phyloP scores from a whole-genome alignment of 305 asterid species.

The Fraxinus platypoda region DNA sequence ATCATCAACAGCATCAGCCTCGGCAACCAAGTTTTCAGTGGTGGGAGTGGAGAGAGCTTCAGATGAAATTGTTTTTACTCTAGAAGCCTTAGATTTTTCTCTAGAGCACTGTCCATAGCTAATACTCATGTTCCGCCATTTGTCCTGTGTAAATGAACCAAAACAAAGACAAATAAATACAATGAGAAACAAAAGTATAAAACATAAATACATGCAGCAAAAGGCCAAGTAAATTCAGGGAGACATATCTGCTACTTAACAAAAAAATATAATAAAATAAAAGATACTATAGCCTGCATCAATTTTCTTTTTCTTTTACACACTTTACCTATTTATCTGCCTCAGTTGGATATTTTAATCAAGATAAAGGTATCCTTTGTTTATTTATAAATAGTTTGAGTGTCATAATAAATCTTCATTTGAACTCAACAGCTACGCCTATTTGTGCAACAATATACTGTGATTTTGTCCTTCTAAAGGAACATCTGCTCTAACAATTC shows the following conservation, averaged over 20 bases:
- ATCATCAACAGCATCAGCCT: conserved; percentile 26
- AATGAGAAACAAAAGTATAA: background rate
- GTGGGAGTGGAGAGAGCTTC: conserved; percentile 19
- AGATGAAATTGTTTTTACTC: conserved; percentile 21
- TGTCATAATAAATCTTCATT: background rate
- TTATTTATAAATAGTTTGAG: background rate
- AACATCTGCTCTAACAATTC: background rate
- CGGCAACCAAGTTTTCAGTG: conserved; percentile 22
- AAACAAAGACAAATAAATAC: background rate
- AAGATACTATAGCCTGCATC: background rate
- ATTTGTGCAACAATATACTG: background rate
- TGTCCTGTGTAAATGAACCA: conserved; percentile 46
- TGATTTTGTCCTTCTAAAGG: background rate
- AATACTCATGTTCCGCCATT: conserved; percentile 58
- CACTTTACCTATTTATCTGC: background rate
- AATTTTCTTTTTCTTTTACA: background rate
- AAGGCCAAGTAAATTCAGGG: background rate
- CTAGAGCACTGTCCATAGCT: conserved; percentile 32
- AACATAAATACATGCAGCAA: conserved; percentile 4
- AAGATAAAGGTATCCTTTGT: background rate
- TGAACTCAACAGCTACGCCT: background rate
- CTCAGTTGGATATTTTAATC: background rate
- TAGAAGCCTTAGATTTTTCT: conserved; percentile 32
- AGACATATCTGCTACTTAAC: background rate
- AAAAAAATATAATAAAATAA: background rate